Conservation (phyloP, 106 monocot species). For the Chionographis japonica region DNA sequence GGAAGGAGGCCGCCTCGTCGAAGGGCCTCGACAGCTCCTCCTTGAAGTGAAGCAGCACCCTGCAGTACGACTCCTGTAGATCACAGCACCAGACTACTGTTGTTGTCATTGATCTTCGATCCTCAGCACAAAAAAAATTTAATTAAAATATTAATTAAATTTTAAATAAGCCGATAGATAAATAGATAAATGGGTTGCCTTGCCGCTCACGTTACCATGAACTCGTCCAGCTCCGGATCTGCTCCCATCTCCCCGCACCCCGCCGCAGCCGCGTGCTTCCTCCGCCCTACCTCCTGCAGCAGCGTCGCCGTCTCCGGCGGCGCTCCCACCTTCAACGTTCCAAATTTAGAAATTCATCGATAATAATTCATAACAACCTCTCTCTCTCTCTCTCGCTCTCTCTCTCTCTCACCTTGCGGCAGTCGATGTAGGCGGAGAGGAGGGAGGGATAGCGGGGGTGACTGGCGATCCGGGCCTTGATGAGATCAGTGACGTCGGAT, state of each 20-base stretch:
- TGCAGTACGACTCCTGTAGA: constrained; percentile 49
- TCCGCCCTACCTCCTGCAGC: constrained; percentile 65
- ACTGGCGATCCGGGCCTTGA: constrained; percentile 76
- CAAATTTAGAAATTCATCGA: not conserved
- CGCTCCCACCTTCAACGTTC: constrained; percentile 68
- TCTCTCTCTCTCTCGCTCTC: not conserved
- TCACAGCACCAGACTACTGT: not conserved
- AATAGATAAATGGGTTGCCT: too few relatives aligned
- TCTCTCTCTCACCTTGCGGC: constrained; percentile 50
- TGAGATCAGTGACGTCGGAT: constrained; percentile 40
- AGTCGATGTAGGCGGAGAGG: constrained; percentile 83
- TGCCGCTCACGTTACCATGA: constrained; percentile 52
- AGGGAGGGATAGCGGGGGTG: constrained; percentile 75
- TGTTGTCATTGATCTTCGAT: too few relatives aligned
- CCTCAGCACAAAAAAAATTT: too few relatives aligned
- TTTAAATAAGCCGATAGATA: too few relatives aligned
- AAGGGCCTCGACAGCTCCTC: constrained; percentile 62
- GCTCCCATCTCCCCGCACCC: constrained; percentile 33
- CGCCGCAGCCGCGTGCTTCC: constrained; percentile 3
- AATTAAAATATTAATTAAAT: too few relatives aligned
- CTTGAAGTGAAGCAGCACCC: constrained; percentile 43
- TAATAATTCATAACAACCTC: not conserved
- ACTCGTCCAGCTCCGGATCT: constrained; percentile 95
- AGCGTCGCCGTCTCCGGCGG: constrained; percentile 67
- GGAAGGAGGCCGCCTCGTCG: constrained; percentile 54